phyloP scores from a whole-genome alignment of 83 land plant genomes.

The Isoetes engelmannii region DNA sequence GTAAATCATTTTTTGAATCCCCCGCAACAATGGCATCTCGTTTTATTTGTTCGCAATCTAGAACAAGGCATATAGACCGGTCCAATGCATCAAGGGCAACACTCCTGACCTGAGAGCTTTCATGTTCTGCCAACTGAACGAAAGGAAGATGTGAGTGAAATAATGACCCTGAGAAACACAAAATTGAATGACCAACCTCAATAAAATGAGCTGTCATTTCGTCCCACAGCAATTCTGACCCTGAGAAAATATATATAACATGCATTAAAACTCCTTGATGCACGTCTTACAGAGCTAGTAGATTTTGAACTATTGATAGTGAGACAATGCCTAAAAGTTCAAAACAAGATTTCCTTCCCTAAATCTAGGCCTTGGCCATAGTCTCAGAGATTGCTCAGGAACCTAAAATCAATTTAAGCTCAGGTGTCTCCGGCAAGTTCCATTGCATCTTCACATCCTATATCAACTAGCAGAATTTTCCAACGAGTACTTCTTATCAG shows the following conservation, averaged over 20 bases:
- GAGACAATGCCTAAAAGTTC: too few relatives aligned
- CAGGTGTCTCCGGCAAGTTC: too few relatives aligned
- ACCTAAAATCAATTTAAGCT: too few relatives aligned
- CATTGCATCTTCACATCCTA: too few relatives aligned
- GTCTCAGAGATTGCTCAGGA: too few relatives aligned
- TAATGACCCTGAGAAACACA: neutral
- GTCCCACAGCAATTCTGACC: constrained; percentile 81
- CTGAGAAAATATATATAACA: constrained; percentile 29
- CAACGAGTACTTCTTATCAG: too few relatives aligned
- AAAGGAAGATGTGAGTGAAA: neutral
- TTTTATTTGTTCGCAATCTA: constrained; percentile 57
- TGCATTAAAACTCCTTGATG: too few relatives aligned
- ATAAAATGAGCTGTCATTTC: constrained; percentile 67
- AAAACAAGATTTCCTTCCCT: too few relatives aligned
- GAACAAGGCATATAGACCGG: constrained; percentile 78
- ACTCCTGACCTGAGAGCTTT: constrained; percentile 58
- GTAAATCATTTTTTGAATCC: neutral
- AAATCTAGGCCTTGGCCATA: too few relatives aligned
- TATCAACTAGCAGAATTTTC: too few relatives aligned
- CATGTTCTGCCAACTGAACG: constrained; percentile 64
- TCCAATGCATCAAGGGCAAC: constrained; percentile 90
- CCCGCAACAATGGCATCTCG: constrained; percentile 6
- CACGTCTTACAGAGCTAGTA: too few relatives aligned
- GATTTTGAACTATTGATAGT: too few relatives aligned
- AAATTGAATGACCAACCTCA: constrained; percentile 47